Percentiles rank a stretch among this genome's conserved stretches.
These are phyloP conservation scores for Ormosia emarginata DNA, from an alignment of 306 rosid species.

Conservation along the genomic window DNA sequence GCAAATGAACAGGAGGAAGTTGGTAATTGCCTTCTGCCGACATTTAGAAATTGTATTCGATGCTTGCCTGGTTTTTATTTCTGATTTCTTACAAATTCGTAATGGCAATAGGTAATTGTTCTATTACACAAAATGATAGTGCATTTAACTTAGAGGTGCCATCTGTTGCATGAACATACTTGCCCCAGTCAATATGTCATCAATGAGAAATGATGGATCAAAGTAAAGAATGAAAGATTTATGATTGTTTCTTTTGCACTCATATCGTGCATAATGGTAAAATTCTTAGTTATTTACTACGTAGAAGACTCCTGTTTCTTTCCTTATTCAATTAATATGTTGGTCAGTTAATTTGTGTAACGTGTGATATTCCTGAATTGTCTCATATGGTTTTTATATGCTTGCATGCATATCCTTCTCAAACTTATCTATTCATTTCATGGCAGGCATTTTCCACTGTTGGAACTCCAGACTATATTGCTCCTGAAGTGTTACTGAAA, in stretches of 20 bases:
- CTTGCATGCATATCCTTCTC: slow-evolving; percentile 20
- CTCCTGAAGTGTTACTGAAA: slow-evolving; percentile 86
- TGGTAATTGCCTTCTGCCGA: slow-evolving; percentile 32
- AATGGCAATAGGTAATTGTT: background rate
- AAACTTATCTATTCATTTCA: slow-evolving; percentile 18
- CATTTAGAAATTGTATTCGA: background rate
- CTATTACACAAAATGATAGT: background rate
- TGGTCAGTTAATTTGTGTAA: background rate
- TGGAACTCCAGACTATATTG: slow-evolving; percentile 92
- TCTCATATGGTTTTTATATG: background rate
- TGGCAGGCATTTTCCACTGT: slow-evolving; percentile 90
- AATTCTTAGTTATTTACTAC: slow-evolving; percentile 8
- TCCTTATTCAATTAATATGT: background rate
- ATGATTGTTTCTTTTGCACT: background rate
- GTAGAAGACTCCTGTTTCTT: background rate
- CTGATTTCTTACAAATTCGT: slow-evolving; percentile 2
- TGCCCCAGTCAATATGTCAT: background rate
- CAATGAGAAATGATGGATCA: background rate
- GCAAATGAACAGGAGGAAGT: slow-evolving; percentile 66
- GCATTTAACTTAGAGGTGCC: background rate
- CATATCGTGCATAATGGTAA: background rate
- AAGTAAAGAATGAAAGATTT: background rate
- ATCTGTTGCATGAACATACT: background rate
- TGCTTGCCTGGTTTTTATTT: background rate
- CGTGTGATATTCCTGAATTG: background rate